Evolutionary conservation across 768 basidiomycete genomes (phyloP), one percentile per base, ranked within the genome.

Genomic region (Auricularia cornea): DNA sequence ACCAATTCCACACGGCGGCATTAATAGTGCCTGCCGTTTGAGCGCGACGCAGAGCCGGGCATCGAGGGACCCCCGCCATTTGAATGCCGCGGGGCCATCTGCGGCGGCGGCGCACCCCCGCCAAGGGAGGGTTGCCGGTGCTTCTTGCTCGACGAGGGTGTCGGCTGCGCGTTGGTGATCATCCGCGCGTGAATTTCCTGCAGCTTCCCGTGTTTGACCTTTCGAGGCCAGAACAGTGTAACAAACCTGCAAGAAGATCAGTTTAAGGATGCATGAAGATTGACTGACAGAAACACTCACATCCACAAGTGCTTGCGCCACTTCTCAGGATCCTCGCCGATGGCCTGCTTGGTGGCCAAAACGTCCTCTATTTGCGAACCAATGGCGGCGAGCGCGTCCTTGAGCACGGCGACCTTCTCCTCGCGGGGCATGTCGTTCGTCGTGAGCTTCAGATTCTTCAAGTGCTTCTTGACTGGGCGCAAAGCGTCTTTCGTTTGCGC

Each of bases 271-370:
- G 18, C 52, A 38, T 29, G 18, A 60, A 52, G 52, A 31, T 28
- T 18, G 35, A n/a, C 26, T 18, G 51, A 11, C 3, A 33, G 59
- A 33, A 54, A 63, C 38, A 89, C 93, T 74, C 76, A 95, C 92
- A 93, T 91, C 94, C 94, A 97, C n/a, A 95, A 81, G 78, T 97
- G 93, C 66, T 92, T 84, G 65, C 90, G 83, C 94, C 94, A 97
- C 72, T 91, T 81, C 72, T 89, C 88, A 23, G 83, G 80, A 69
- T 96, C 89, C 74, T 92, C 89, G 16, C 94, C 94, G 48, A 84
- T 82, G 3, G 85, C 82, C 66, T 85, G 82, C 73, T 95, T 94
- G 40, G 83, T 72, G 60, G 83, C 83, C 31, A 96, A 80, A 2
- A 98, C 92, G 51, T 75, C 72, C 69, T 97, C 94, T 69, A 99